phyloP scores from a whole-genome alignment of 306 rosid genomes.

The Corylus heterophylla region DNA sequence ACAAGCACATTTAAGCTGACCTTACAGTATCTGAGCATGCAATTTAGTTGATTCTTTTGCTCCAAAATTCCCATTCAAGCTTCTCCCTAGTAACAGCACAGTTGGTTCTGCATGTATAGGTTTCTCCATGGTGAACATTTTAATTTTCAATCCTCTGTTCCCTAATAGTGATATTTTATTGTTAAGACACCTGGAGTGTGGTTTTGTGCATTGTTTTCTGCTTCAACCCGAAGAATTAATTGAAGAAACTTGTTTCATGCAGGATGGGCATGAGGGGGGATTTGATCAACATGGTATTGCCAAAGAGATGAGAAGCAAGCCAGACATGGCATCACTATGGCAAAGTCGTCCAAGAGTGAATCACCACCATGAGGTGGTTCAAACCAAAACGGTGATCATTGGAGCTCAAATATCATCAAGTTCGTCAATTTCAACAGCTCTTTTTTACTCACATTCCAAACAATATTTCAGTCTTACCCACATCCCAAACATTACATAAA shows the following conservation, averaged over 20 bases:
- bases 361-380: neutral
- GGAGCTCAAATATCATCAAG: constrained; percentile 9
- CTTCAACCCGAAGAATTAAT: neutral
- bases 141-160: neutral
- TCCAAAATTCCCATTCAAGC: neutral
- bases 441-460: constrained; percentile 28
- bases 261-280: constrained; percentile 8
- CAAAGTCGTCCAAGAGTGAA: neutral
- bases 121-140: neutral
- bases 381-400: neutral
- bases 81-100: neutral
- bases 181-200: neutral
- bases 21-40: neutral
- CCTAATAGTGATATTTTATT: neutral
- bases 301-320: constrained; percentile 4
- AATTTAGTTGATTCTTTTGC: neutral
- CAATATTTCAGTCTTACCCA: constrained; percentile 25
- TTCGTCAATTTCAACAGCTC: constrained; percentile 8
- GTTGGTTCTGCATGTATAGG: neutral
- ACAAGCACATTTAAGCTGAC: neutral
- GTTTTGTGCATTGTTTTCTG: neutral
- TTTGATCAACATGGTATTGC: neutral
- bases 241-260: constrained; percentile 15
- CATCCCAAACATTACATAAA: constrained; percentile 31
- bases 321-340: constrained; percentile 14